Conservation (phyloP, 352 stramenopile species). For the Pythium volutum region DNA sequence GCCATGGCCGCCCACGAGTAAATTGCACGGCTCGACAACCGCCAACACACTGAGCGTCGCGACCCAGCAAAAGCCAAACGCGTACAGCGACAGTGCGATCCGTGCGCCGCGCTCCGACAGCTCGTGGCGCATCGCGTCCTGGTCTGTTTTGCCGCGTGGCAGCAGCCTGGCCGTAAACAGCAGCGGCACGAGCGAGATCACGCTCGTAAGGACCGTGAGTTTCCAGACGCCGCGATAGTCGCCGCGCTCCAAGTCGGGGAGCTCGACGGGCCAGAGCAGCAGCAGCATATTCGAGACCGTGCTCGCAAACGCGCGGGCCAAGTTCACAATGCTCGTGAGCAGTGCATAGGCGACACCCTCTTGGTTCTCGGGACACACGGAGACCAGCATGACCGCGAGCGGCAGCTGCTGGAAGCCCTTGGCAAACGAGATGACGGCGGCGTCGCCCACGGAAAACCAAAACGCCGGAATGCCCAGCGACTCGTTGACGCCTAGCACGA, state of each 20-base stretch:
- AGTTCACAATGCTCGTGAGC: slow-evolving; percentile 73
- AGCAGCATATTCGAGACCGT: slow-evolving; percentile 82
- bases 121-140: slow-evolving; percentile 53
- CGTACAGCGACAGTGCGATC: slow-evolving; percentile 42
- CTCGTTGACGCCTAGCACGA: slow-evolving; percentile 69
- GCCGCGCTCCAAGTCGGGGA: slow-evolving; percentile 48
- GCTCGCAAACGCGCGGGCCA: slow-evolving; percentile 61
- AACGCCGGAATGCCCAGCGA: slow-evolving; percentile 54
- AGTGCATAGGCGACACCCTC: slow-evolving; percentile 76
- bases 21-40: slow-evolving; percentile 56
- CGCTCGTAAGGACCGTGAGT: slow-evolving; percentile 61
- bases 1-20: slow-evolving; percentile 58
- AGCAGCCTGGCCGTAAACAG: slow-evolving; percentile 47
- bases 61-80: slow-evolving; percentile 64
- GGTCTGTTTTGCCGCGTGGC: slow-evolving; percentile 43
- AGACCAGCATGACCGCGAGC: slow-evolving; percentile 72
- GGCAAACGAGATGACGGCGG: slow-evolving; percentile 63
- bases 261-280: slow-evolving; percentile 66
- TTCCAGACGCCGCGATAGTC: slow-evolving; percentile 77
- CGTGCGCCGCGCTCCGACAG: slow-evolving; percentile 36
- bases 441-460: slow-evolving; percentile 75
- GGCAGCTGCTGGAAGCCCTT: slow-evolving; percentile 78
- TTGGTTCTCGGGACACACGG: slow-evolving; percentile 67
- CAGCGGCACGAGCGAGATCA: slow-evolving; percentile 54
- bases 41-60: slow-evolving; percentile 58